These are phyloP conservation scores for Talaromyces stipitatus DNA, from an alignment of 495 filamentous ascomycete species.

Conservation along the genomic window DNA sequence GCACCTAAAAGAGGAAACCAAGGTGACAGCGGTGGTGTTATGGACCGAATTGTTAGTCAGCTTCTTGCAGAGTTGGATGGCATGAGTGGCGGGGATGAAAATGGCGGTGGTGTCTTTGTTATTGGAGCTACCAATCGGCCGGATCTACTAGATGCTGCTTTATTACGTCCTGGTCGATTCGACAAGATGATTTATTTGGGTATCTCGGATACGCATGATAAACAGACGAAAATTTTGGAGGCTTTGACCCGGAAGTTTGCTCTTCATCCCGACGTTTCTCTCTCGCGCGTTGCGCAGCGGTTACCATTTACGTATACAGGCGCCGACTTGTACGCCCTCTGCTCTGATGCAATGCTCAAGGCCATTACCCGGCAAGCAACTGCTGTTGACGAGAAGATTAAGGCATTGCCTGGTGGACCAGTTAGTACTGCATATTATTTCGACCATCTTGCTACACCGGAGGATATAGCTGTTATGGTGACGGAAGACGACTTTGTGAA, in stretches of 20 bases:
- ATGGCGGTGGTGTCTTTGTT: constrained; percentile 86
- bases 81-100: constrained; percentile 89
- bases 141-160: constrained; percentile 84
- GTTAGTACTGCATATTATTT: constrained; percentile 90
- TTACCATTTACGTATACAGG: constrained; percentile 96
- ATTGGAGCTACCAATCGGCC: constrained; percentile 95
- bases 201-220: constrained; percentile 92
- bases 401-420: constrained; percentile 40
- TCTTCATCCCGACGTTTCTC: constrained; percentile 66
- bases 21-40: constrained; percentile 95
- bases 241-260: constrained; percentile 92
- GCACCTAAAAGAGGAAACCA: constrained; percentile 97
- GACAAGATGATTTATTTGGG: constrained; percentile 99
- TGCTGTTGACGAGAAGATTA: constrained; percentile 78
- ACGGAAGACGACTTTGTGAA: constrained; percentile 77
- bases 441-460: constrained; percentile 75
- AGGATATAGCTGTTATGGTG: constrained; percentile 80
- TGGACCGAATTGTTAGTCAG: constrained; percentile 97
- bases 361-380: constrained; percentile 87
- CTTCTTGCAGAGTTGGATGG: constrained; percentile 92
- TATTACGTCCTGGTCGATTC: constrained; percentile 87
- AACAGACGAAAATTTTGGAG: constrained; percentile 90
- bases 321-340: constrained; percentile 92
- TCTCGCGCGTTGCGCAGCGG: constrained; percentile 61
- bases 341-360: constrained; percentile 97